These are phyloP conservation scores for Boletus insuetus DNA, from an alignment of 768 basidiomycete species.

Conservation along the genomic window DNA sequence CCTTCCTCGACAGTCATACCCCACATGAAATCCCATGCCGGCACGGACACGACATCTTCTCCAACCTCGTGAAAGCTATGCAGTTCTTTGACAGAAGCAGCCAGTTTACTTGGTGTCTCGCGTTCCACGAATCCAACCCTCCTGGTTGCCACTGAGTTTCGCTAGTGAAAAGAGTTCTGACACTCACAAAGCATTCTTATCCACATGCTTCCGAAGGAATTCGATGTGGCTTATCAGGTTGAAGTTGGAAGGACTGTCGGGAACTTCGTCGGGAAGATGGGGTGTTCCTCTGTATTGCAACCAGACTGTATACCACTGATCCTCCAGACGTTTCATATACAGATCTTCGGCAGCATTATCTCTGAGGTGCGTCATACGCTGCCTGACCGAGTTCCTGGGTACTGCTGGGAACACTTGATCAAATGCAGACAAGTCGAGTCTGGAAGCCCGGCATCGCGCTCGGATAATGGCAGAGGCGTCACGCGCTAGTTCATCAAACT, in stretches of 20 bases:
- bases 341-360: constrained; percentile 64
- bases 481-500: constrained; percentile 85
- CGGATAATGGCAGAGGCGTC: constrained; percentile 83
- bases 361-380: constrained; percentile 59
- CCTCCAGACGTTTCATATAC: constrained; percentile 77
- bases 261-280: constrained; percentile 69
- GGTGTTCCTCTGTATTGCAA: constrained; percentile 61
- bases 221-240: constrained; percentile 78
- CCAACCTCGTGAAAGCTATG: constrained; percentile 47
- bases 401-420: constrained; percentile 79
- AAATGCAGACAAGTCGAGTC: constrained; percentile 69
- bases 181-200: constrained; percentile 84
- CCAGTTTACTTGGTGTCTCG: constrained; percentile 38
- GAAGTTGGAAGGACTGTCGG: constrained; percentile 66
- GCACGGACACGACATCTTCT: constrained; percentile 40
- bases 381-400: constrained; percentile 69
- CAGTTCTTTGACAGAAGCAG: constrained; percentile 44
- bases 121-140: constrained; percentile 60
- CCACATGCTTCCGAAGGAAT: constrained; percentile 76
- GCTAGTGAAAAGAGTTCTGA: not conserved
- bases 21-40: constrained; percentile 76
- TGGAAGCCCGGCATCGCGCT: constrained; percentile 65
- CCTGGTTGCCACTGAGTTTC: constrained; percentile 35
- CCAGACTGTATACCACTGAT: constrained; percentile 82
- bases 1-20: constrained; percentile 67